Evolutionary conservation across 192 early-diverging fungal species (phyloP).

Genomic region (Backusella morwellensis): DNA sequence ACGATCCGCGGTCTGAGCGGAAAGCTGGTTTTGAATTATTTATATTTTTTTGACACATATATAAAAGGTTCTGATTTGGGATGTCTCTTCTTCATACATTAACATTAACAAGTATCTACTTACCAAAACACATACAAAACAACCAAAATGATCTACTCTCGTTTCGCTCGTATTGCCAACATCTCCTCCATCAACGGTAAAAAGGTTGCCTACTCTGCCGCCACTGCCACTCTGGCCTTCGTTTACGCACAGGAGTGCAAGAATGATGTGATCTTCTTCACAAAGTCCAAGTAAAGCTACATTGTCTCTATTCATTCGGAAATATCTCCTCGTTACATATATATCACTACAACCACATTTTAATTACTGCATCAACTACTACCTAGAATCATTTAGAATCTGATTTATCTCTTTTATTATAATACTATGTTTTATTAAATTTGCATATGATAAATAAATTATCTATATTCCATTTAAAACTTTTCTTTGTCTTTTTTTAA

Average conservation of each 20-base stretch:
- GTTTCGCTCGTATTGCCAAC: conserved; percentile 3
- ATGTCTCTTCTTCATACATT: neutral
- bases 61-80: neutral
- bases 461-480: neutral
- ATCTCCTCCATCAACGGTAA: conserved; percentile 2
- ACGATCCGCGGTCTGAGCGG: conserved; percentile 4
- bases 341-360: neutral
- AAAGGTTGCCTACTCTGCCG: neutral
- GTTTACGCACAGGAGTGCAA: conserved; percentile 28
- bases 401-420: neutral
- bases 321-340: neutral
- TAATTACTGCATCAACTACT: neutral
- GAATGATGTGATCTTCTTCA: conserved; percentile 31
- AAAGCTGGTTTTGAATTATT: neutral
- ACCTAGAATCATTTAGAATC: neutral
- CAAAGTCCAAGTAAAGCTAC: conserved; percentile 16
- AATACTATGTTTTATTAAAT: neutral
- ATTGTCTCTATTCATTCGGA: neutral
- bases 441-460: neutral
- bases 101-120: neutral
- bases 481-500: neutral
- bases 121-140: neutral
- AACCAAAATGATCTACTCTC: conserved; percentile 8
- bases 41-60: neutral
- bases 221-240: conserved; percentile 8